Evolutionary conservation across 164 flowering plant species (phyloP), one percentile per base, ranked within the genome.

Genomic region (Amborella trichopoda): DNA sequence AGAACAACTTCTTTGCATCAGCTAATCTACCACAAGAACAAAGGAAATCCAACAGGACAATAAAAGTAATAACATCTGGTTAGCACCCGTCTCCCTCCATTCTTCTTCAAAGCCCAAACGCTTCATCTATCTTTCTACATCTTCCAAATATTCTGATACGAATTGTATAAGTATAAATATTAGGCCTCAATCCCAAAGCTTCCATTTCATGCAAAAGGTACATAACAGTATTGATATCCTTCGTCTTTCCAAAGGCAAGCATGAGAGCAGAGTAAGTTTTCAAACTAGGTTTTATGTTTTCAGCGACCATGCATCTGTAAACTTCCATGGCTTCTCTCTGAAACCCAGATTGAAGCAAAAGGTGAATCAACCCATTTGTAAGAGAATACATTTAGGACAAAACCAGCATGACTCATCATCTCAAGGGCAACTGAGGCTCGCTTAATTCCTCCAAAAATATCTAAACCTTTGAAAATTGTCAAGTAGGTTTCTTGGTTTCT

Each of bases 211-310:
- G 52, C 27, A 91, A 48, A 58, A 87, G 72, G 21, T 49, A 44
- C 78, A 87, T 68, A n/a, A 87, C 90, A 3, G 79, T 68, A 46
- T 73, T 70, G 37, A 59, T 58, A 59, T 84, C 81, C 68, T 79
- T 78, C 56, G 77, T 67, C 76, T 78, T 91, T 39, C 96, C 96
- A 24, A 42, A 53, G 23, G 94, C 93, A 28, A 80, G 87, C 98
- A 91, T 83, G 45, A 91, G 89, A 0, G 94, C 85, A 9, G 96
- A 91, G 54, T 75, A 83, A n/a, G 98, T 75, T 66, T 83, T 87
- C 39, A 87, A 58, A 57, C 93, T 91, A 40, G 95, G 94, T 58
- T 68, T 83, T 40, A 76, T 53, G 28, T 76, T 80, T 61, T 87
- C 94, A 0, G 70, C 68, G 18, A 87, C 58, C 93, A 78, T 74